Evolutionary conservation across 768 basidiomycete species (phyloP).

Genomic region (Auricularia cornea): DNA sequence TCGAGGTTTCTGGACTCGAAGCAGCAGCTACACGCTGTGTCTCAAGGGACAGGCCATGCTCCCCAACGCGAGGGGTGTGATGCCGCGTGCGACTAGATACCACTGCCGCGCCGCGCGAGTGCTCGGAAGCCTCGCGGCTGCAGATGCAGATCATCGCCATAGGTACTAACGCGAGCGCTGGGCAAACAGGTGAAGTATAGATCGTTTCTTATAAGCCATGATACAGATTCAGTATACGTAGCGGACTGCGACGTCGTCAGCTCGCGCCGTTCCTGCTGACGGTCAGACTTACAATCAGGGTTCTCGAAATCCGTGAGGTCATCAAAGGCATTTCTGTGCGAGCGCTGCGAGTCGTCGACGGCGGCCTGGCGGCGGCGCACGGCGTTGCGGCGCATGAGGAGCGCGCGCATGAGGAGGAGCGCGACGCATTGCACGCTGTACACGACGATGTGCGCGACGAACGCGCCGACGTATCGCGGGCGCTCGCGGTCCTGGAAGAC

Average conservation of each 20-base stretch:
- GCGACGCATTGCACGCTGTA: slow-evolving; percentile 36
- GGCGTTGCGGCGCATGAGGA: slow-evolving; percentile 35
- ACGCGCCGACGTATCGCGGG: slow-evolving; percentile 40
- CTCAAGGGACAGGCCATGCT: no score
- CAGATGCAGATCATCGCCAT: no score
- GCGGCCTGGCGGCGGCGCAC: slow-evolving; percentile 29
- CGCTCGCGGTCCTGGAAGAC: slow-evolving; percentile 39
- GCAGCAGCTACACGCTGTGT: no score
- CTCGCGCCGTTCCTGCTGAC: neutral
- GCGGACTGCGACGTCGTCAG: neutral
- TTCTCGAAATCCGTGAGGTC: slow-evolving; percentile 45
- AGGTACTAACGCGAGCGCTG: no score
- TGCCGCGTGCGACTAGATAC: no score
- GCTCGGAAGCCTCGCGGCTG: no score
- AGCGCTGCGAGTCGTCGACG: slow-evolving; percentile 22
- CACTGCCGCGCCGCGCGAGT: no score
- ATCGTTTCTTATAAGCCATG: no score
- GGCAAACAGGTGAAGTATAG: no score
- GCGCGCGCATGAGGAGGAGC: slow-evolving; percentile 31
- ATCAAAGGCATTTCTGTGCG: slow-evolving; percentile 37
- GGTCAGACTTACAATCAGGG: slow-evolving; percentile 24
- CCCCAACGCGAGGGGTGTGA: no score
- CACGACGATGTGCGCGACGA: slow-evolving; percentile 38
- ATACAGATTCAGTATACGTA: neutral
- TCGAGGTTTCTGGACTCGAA: no score